A percentile compares a stretch with the other conserved stretches of the same genome.
Conservation (phyloP, 306 rosid genomes). For the Mimosa pudica region DNA sequence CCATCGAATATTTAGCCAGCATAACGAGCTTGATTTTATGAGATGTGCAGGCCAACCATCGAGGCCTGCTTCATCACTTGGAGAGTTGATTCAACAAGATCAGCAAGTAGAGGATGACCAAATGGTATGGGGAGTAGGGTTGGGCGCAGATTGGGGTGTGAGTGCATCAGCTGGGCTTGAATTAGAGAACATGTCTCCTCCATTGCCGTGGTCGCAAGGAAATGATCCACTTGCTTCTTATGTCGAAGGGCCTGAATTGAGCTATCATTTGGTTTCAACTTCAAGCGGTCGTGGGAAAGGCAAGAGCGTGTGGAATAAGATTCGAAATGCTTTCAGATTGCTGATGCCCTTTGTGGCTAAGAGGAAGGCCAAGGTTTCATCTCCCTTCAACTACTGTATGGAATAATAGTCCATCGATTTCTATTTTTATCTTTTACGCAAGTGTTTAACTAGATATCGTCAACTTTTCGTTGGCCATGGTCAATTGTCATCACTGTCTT, state of each 20-base stretch:
- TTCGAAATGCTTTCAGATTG: constrained; percentile 39
- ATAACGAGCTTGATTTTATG: neutral
- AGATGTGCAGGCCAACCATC: constrained; percentile 43
- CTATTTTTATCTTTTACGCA: neutral
- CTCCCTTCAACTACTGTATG: neutral
- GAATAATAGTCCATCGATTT: neutral
- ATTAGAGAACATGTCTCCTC: constrained; percentile 11
- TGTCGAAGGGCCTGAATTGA: neutral
- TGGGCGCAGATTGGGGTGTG: neutral
- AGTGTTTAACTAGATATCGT: neutral
- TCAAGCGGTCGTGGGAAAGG: constrained; percentile 18
- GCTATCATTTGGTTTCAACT: neutral
- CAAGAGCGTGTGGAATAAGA: constrained; percentile 47
- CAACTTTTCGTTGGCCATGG: neutral
- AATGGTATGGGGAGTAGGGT: constrained; percentile 20
- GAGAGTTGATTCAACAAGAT: constrained; percentile 3
- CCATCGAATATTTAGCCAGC: neutral
- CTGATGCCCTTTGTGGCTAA: constrained; percentile 20
- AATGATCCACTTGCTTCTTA: neutral
- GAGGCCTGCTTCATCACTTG: constrained; percentile 10
- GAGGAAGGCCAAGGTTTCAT: constrained; percentile 31
- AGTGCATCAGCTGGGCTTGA: neutral
- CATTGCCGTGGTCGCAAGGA: constrained; percentile 29
- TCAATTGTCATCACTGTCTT: neutral
- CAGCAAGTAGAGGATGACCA: constrained; percentile 23